A percentile compares a stretch with the other conserved stretches of the same genome.
These are phyloP conservation scores for Teratosphaeriaceae sp. DNA, from an alignment of 2,329 filamentous ascomycete species.

Conservation along the genomic window DNA sequence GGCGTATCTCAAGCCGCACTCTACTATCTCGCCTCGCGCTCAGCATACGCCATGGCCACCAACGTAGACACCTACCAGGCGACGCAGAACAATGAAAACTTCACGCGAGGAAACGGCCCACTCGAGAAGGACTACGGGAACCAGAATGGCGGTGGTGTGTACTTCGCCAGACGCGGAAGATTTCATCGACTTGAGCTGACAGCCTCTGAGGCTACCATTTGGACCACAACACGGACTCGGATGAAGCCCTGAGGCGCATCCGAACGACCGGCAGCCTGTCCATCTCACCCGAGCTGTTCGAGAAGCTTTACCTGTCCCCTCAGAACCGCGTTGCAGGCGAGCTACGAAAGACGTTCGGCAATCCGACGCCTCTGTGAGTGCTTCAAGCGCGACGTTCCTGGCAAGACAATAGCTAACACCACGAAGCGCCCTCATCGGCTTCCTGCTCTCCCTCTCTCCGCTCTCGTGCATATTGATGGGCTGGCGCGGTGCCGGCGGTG, in stretches of 20 bases:
- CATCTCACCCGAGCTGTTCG: constrained; percentile 48
- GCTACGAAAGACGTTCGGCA: constrained; percentile 45
- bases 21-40: neutral
- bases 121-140: constrained; percentile 42
- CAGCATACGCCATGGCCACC: constrained; percentile 4
- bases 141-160: neutral
- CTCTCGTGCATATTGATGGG: constrained; percentile 52
- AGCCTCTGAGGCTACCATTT: constrained; percentile 27
- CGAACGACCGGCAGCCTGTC: constrained; percentile 49
- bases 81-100: constrained; percentile 21
- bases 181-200: no score
- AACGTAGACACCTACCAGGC: constrained; percentile 9
- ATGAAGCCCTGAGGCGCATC: constrained; percentile 38
- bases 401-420: neutral
- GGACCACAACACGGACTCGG: constrained; percentile 27
- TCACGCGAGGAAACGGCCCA: constrained; percentile 22
- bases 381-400: no score
- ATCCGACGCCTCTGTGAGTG: constrained; percentile 47
- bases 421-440: constrained; percentile 45
- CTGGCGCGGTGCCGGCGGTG: constrained; percentile 51
- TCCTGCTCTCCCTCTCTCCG: constrained; percentile 49
- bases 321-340: constrained; percentile 46
- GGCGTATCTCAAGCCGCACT: neutral
- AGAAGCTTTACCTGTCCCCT: constrained; percentile 48
- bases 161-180: no score